Evolutionary conservation across 2,329 filamentous ascomycete species (phyloP).

Genomic region (Epichloe sp.): DNA sequence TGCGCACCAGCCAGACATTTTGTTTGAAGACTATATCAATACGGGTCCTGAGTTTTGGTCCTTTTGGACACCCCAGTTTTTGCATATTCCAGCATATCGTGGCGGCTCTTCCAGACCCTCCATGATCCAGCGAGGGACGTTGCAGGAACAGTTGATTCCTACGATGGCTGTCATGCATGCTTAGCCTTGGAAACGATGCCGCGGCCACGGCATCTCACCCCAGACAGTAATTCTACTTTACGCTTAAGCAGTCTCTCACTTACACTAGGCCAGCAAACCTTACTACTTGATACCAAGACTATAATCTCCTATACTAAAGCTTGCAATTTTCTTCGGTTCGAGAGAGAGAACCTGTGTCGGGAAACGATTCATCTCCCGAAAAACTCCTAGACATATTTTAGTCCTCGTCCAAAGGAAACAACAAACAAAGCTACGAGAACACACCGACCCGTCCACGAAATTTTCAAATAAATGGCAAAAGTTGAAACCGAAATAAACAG

Average conservation of each 20-base stretch:
- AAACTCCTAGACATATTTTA: constrained; percentile 26
- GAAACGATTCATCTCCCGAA: constrained; percentile 44
- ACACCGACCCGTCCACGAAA: constrained; percentile 2
- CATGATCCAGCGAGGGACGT: not conserved
- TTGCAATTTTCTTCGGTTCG: constrained; percentile 18
- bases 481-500: not conserved
- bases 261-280: too few species aligned
- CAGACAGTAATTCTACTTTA: too few species aligned
- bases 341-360: constrained; percentile 24
- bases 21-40: not conserved
- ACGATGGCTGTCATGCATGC: too few species aligned
- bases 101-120: not conserved
- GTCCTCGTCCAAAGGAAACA: not conserved
- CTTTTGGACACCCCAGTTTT: not conserved
- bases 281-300: too few species aligned
- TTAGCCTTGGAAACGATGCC: too few species aligned
- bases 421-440: constrained; percentile 1
- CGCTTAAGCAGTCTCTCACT: too few species aligned
- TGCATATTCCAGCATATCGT: not conserved
- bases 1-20: constrained; percentile 1
- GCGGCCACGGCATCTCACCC: too few species aligned
- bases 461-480: not conserved
- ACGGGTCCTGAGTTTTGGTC: not conserved
- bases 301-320: constrained; percentile 10
- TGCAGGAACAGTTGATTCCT: too few species aligned